These are phyloP conservation scores for Debaryomyces psychrophilus DNA, from an alignment of 1,139 yeast genomes.

Conservation along the genomic window DNA sequence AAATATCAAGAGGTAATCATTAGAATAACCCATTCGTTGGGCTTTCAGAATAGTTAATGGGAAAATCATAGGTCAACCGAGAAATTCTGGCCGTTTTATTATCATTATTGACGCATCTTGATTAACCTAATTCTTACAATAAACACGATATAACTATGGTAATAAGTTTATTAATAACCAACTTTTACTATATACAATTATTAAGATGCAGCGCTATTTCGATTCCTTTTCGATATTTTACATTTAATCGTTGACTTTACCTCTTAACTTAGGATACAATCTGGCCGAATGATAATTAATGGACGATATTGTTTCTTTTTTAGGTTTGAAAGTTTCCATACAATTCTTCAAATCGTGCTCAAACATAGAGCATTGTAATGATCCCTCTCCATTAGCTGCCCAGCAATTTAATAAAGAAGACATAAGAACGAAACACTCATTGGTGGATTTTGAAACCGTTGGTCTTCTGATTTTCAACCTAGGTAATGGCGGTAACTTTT, in stretches of 20 bases:
- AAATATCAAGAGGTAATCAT: no score
- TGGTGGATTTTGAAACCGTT: constrained; percentile 56
- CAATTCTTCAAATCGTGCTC: constrained; percentile 55
- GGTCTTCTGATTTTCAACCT: constrained; percentile 73
- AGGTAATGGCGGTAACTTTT: constrained; percentile 70
- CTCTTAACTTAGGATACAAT: constrained; percentile 76
- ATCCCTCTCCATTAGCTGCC: constrained; percentile 93
- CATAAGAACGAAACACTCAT: constrained; percentile 81
- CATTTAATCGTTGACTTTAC: constrained; percentile 66
- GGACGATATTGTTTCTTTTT: constrained; percentile 49
- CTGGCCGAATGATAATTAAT: constrained; percentile 85
- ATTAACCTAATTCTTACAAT: not conserved
- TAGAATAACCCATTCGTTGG: no score
- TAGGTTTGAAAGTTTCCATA: constrained; percentile 52
- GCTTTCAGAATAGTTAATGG: no score
- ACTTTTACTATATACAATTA: constrained; percentile 6
- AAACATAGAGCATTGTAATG: constrained; percentile 61
- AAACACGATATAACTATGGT: not conserved
- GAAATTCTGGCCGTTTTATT: no score
- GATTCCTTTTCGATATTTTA: not conserved
- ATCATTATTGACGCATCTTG: no score
- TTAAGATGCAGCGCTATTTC: not conserved
- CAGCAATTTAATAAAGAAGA: constrained; percentile 88
- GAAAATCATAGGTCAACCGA: no score
- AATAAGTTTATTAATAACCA: not conserved